Percentiles rank a stretch among this genome's conserved stretches.
These are phyloP conservation scores for Populus deltoides DNA, from an alignment of 345 rosid species.

Conservation along the genomic window DNA sequence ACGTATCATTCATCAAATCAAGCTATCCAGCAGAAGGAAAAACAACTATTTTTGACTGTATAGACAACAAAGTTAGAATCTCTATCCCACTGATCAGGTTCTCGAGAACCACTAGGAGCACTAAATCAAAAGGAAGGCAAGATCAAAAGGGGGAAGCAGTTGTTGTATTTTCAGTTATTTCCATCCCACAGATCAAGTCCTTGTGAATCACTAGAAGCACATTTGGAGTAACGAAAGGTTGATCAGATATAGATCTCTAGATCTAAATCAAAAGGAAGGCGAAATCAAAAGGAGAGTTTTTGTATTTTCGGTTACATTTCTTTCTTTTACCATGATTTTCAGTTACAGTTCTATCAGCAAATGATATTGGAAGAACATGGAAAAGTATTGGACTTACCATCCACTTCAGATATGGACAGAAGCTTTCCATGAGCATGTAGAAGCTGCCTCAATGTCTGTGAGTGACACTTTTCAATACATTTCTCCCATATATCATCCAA, in stretches of 20 bases:
- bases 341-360: neutral
- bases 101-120: neutral
- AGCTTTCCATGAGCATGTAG: constrained; percentile 76
- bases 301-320: neutral
- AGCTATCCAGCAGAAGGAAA: neutral
- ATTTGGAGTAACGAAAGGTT: neutral
- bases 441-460: constrained; percentile 82
- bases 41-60: neutral
- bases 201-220: neutral
- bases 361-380: neutral
- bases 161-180: too few species aligned
- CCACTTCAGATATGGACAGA: constrained; percentile 70
- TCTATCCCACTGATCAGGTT: neutral
- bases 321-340: neutral
- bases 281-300: neutral
- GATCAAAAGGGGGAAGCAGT: too few species aligned
- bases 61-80: neutral
- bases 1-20: neutral
- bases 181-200: neutral
- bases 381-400: constrained; percentile 45
- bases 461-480: constrained; percentile 86
- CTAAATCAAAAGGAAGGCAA: too few species aligned
- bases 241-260: neutral
- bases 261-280: neutral
- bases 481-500: constrained; percentile 68